phyloP scores from a whole-genome alignment of 495 filamentous ascomycete species.

The Acidiella bohemica region DNA sequence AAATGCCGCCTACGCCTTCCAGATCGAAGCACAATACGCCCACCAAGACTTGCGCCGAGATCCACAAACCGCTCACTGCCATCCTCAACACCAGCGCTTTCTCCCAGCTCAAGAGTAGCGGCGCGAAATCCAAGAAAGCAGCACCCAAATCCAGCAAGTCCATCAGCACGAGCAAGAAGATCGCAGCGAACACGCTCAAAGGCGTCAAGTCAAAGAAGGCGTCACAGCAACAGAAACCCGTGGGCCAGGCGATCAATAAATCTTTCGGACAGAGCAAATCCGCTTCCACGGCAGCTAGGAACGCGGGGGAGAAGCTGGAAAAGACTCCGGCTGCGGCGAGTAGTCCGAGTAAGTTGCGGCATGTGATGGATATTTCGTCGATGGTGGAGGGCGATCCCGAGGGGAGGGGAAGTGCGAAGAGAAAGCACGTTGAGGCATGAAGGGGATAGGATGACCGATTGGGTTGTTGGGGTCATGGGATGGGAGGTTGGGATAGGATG shows the following conservation, averaged over 20 bases:
- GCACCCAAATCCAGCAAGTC: neutral
- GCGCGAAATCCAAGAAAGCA: constrained; percentile 2
- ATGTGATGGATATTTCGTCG: constrained; percentile 9
- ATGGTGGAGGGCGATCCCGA: neutral
- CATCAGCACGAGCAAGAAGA: constrained; percentile 5
- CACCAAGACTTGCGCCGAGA: no score
- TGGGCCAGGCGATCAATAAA: neutral
- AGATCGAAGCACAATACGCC: constrained; percentile 9
- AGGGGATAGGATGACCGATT: no score
- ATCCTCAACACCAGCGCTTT: neutral
- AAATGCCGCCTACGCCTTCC: constrained; percentile 6
- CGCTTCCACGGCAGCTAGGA: constrained; percentile 7
- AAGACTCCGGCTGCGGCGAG: neutral
- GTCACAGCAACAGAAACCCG: neutral
- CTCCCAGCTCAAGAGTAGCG: constrained; percentile 3
- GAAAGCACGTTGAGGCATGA: neutral
- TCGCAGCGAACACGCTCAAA: constrained; percentile 2
- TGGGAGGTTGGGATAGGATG: no score
- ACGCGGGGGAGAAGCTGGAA: constrained; percentile 1
- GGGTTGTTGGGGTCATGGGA: no score
- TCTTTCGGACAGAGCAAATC: constrained; percentile 14
- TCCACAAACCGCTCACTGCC: neutral
- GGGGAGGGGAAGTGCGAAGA: no score
- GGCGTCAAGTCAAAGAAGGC: constrained; percentile 3
- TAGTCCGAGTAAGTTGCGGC: constrained; percentile 14